Base-by-base conservation (phyloP, 768 basidiomycete species). In the Lyophyllum atratum region DNA sequence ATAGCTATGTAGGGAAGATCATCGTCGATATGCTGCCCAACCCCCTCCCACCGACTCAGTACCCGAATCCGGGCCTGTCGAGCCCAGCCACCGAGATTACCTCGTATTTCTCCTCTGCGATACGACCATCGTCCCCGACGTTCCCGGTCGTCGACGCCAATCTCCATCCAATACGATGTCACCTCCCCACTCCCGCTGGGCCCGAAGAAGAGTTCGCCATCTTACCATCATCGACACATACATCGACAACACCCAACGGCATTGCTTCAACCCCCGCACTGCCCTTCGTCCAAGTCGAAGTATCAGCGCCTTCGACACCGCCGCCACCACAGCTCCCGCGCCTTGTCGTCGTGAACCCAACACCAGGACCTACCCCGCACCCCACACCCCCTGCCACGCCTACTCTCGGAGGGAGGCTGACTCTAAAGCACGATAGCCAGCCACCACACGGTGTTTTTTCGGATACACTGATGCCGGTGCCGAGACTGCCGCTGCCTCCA, bases 341-440 rank as follows among this genome's bases (percentile, higher is more conserved):
- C 25, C 78, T 92, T 6, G 80, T 90, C 15, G 79, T 92, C 21
- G 84, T 91, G 9, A 85, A 87, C 61, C 88, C 90, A 17, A 91
- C 90, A 0, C 90, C 89, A 2, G 87, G 86, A 60, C 88, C 86
- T 1, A 87, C 86, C 0, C 87, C 87, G 0, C 87, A 89, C 68
- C 90, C 89, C 1, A 92, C 91, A 1, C 90, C 91, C 7, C 91
- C 90, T 2, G 80, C 85, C 1, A 89, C 89, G 1, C 90, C 88
- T 1, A 52, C 62, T 22, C 24, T 63, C 24, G 48, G 54, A 42
- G 42, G 19, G 19, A 14, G 37, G 6, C 40, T 45, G 3, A 29
- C 37, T 5, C 25, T 43, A 17, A 42, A 42, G 49, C 37, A 45
- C 24, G 40, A 44, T 25, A 17, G 4, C 22, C 51, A 44, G 1